Conservation (phyloP, 2,329 filamentous ascomycete genomes). For the Sarocladium strictum region DNA sequence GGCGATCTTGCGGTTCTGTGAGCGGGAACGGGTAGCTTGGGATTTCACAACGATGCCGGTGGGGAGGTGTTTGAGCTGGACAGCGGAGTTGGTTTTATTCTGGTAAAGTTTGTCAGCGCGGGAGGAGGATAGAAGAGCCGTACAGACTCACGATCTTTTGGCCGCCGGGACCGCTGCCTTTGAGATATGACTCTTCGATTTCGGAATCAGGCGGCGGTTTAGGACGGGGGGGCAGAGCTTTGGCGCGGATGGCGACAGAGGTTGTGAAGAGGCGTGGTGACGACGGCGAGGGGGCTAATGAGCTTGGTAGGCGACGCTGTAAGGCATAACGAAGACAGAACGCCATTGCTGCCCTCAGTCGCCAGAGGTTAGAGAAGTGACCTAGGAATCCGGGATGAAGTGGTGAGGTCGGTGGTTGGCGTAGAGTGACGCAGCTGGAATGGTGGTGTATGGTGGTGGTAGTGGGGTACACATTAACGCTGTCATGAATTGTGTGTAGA, state of each 20-base stretch:
- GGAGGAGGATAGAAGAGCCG: not conserved
- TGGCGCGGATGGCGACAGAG: conserved; percentile 40
- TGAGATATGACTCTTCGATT: conserved; percentile 79
- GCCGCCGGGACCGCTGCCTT: conserved; percentile 86
- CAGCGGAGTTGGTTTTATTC: conserved; percentile 96
- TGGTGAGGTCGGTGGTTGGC: not conserved
- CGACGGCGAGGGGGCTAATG: not conserved
- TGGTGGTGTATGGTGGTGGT: not conserved
- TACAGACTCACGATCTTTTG: conserved; percentile 72
- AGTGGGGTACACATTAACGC: not conserved
- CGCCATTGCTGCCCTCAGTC: not conserved
- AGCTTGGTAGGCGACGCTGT: not conserved
- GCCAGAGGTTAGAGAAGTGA: not conserved
- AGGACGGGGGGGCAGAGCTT: conserved; percentile 68
- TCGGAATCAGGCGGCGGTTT: conserved; percentile 68
- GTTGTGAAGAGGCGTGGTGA: conserved; percentile 23
- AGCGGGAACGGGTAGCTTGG: conserved; percentile 81
- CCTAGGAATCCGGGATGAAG: not conserved
- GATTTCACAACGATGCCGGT: conserved; percentile 92
- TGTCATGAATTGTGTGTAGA: too few species aligned
- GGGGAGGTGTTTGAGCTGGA: conserved; percentile 84
- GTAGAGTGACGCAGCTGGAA: not conserved
- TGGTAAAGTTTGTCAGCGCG: conserved; percentile 22
- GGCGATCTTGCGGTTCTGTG: conserved; percentile 83
- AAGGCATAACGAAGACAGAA: not conserved